These are phyloP conservation scores for Astragalus membranaceus DNA, from an alignment of 306 rosid genomes.

Conservation along the genomic window DNA sequence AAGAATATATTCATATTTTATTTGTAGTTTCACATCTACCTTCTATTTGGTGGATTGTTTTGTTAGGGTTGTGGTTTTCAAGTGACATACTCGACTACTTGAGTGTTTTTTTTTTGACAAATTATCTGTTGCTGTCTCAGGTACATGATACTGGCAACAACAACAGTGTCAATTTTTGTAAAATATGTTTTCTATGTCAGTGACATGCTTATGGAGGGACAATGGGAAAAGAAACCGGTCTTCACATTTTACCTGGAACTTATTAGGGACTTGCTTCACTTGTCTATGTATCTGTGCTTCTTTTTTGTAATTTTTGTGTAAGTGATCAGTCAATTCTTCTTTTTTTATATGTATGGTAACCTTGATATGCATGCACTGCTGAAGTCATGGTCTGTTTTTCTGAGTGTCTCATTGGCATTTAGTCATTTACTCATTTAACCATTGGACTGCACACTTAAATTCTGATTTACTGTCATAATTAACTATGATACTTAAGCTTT, in stretches of 20 bases:
- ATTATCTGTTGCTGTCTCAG: constrained; percentile 39
- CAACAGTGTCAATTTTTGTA: constrained; percentile 78
- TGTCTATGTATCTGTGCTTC: constrained; percentile 95
- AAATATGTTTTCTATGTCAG: constrained; percentile 87
- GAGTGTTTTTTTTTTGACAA: constrained; percentile 10
- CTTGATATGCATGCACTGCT: not conserved
- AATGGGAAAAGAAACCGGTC: constrained; percentile 96
- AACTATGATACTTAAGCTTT: not conserved
- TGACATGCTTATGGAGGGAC: constrained; percentile 98
- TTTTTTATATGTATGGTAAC: constrained; percentile 5
- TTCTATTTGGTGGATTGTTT: not conserved
- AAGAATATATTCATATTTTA: not conserved
- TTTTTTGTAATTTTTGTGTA: constrained; percentile 90
- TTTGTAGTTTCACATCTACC: not conserved
- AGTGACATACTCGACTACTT: not conserved
- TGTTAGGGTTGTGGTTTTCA: not conserved
- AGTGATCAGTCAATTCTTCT: constrained; percentile 34
- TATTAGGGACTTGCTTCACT: constrained; percentile 89
- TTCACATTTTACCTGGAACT: constrained; percentile 96
- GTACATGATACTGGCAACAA: constrained; percentile 99
- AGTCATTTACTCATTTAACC: not conserved
- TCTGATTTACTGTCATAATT: constrained; percentile 3
- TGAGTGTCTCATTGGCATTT: not conserved
- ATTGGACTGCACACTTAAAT: not conserved
- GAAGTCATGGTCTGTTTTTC: not conserved